Percentiles rank a stretch among this genome's conserved stretches.
Conservation (phyloP, 2,329 filamentous ascomycete species). For the Scedosporium minutisporum region DNA sequence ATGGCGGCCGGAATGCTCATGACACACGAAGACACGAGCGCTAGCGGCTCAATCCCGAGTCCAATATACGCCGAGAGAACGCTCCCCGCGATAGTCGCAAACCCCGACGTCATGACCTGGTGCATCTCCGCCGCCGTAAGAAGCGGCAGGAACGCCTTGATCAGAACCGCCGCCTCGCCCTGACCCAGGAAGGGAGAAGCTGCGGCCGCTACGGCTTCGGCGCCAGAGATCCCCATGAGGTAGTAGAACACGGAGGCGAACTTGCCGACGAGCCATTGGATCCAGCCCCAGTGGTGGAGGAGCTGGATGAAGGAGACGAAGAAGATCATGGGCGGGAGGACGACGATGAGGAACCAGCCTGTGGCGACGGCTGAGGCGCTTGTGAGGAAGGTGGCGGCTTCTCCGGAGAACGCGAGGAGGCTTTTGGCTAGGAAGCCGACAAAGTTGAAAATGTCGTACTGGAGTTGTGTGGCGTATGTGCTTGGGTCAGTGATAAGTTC, state of each 20-base stretch:
- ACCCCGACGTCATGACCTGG: constrained; percentile 67
- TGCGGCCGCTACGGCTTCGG: constrained; percentile 65
- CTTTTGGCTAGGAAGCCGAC: constrained; percentile 53
- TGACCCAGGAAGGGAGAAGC: constrained; percentile 73
- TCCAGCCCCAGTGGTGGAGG: constrained; percentile 55
- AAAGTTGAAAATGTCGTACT: constrained; percentile 63
- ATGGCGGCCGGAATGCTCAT: constrained; percentile 71
- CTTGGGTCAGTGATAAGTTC: neutral
- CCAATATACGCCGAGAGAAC: constrained; percentile 63
- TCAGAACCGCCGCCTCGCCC: constrained; percentile 68
- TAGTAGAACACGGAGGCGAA: constrained; percentile 72
- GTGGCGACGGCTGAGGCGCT: constrained; percentile 26
- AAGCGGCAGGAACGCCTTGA: constrained; percentile 62
- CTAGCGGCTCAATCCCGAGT: constrained; percentile 60
- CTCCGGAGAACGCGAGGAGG: constrained; percentile 53
- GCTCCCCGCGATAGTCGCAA: constrained; percentile 65
- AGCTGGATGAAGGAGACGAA: constrained; percentile 67
- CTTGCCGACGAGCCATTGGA: constrained; percentile 68
- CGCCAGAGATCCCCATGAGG: constrained; percentile 62
- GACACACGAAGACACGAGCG: constrained; percentile 63
- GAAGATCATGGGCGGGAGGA: constrained; percentile 67
- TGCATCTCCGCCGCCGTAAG: constrained; percentile 64
- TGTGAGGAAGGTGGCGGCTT: constrained; percentile 58
- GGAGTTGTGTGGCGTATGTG: too few species aligned
- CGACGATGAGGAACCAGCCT: constrained; percentile 53